Evolutionary conservation across 2,329 filamentous ascomycete species (phyloP).

Genomic region (Rutstroemia sp.): DNA sequence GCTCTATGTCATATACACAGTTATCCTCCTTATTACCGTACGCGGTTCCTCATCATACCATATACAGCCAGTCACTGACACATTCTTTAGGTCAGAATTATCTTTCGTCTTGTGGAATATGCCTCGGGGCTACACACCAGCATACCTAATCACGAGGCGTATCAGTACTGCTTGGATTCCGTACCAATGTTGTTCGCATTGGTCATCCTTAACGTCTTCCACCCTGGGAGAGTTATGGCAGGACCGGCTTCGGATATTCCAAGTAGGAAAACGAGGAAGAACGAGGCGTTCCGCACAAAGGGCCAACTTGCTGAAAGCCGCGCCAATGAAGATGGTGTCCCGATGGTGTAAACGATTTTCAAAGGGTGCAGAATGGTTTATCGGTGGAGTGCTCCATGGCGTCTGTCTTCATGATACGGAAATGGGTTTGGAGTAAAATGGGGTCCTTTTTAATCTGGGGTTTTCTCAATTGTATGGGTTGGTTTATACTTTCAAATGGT

Average conservation of each 20-base stretch:
- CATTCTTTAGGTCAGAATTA: constrained; percentile 42
- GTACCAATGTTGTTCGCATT: constrained; percentile 40
- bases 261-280: constrained; percentile 3
- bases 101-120: constrained; percentile 53
- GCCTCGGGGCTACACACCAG: constrained; percentile 38
- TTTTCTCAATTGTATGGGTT: too few species aligned
- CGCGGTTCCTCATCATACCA: not conserved
- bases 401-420: too few species aligned
- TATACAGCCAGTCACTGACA: not conserved
- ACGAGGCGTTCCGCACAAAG: not conserved
- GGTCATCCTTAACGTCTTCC: constrained; percentile 11
- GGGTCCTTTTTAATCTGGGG: too few species aligned
- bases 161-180: constrained; percentile 44
- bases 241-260: constrained; percentile 11
- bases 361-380: not conserved
- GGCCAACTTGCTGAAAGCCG: not conserved
- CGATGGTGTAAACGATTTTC: not conserved
- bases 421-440: too few species aligned
- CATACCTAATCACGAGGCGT: constrained; percentile 41
- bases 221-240: constrained; percentile 13
- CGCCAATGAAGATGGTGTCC: not conserved
- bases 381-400: not conserved
- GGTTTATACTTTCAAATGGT: too few species aligned
- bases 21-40: constrained; percentile 18
- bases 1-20: constrained; percentile 14